phyloP scores from a whole-genome alignment of 192 early-diverging fungal genomes.

The Tieghemiomyces parasiticus region DNA sequence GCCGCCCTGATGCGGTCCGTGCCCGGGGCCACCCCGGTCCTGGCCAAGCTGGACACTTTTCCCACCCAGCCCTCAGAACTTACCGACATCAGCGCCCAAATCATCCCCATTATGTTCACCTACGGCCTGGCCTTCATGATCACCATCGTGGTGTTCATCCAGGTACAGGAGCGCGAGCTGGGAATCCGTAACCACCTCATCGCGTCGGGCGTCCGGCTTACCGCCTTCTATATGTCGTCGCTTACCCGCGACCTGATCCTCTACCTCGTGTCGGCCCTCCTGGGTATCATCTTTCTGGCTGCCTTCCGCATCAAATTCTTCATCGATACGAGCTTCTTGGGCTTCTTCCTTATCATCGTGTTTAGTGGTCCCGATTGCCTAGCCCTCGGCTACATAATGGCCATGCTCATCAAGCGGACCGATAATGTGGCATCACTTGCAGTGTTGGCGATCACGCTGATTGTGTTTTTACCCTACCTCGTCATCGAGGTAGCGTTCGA shows the following conservation, averaged over 20 bases:
- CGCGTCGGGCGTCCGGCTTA: not conserved
- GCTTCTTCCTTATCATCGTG: not conserved
- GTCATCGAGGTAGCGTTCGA: not conserved
- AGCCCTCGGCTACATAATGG: not conserved
- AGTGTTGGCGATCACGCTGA: not conserved
- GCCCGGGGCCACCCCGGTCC: not conserved
- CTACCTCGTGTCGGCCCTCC: not conserved
- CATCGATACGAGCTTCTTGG: constrained; percentile 2
- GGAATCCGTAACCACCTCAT: not conserved
- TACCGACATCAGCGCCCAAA: not conserved
- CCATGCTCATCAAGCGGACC: not conserved
- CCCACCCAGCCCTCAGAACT: not conserved
- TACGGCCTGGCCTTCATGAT: constrained; percentile 9
- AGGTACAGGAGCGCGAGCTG: not conserved
- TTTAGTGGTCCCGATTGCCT: not conserved
- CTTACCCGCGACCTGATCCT: constrained; percentile 1
- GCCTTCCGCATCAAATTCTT: not conserved
- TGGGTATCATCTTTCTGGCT: not conserved
- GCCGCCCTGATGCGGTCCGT: not conserved
- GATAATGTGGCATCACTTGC: not conserved
- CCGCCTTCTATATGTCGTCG: not conserved
- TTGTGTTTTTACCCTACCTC: not conserved
- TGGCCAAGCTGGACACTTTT: constrained; percentile 1
- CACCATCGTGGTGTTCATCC: not conserved
- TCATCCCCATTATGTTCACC: not conserved